phyloP scores from a whole-genome alignment of 2,329 filamentous ascomycete species.

The Talaromyces verruculosus region DNA sequence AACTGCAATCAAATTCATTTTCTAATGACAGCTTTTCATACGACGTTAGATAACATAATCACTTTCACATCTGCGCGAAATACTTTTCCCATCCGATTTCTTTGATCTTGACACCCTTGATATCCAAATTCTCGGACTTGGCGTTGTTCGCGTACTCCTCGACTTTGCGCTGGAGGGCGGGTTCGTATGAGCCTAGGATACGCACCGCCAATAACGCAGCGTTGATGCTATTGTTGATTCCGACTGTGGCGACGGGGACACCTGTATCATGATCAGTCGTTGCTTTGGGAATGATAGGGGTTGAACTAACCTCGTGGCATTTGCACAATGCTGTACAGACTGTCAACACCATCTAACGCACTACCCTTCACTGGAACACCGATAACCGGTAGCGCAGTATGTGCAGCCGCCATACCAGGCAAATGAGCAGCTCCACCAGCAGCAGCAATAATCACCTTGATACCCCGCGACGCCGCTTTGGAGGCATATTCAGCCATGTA shows the following conservation, averaged over 20 bases:
- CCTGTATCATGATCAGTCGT: conserved; percentile 48
- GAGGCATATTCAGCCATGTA: conserved; percentile 68
- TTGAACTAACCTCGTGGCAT: conserved; percentile 62
- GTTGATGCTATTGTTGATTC: conserved; percentile 78
- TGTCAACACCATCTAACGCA: conserved; percentile 69
- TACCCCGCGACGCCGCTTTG: conserved; percentile 62
- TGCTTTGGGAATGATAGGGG: background rate
- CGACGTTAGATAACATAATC: background rate
- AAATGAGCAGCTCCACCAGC: conserved; percentile 72
- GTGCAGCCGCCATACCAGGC: conserved; percentile 72
- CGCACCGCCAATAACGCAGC: conserved; percentile 70
- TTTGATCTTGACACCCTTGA: conserved; percentile 45
- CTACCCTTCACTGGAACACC: conserved; percentile 75
- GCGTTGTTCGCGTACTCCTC: conserved; percentile 46
- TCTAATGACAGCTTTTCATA: background rate
- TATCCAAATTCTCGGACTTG: conserved; percentile 43
- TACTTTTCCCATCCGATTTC: conserved; percentile 48
- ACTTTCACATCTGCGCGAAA: conserved; percentile 43
- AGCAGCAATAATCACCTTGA: conserved; percentile 73
- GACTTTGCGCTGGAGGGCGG: conserved; percentile 42
- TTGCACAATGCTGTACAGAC: conserved; percentile 70
- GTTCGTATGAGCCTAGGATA: conserved; percentile 59
- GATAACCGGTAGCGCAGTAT: conserved; percentile 71
- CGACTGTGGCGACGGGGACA: conserved; percentile 72
- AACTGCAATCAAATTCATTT: background rate